phyloP scores from a whole-genome alignment of 2,329 filamentous ascomycete genomes.

The Xylogone sp. region DNA sequence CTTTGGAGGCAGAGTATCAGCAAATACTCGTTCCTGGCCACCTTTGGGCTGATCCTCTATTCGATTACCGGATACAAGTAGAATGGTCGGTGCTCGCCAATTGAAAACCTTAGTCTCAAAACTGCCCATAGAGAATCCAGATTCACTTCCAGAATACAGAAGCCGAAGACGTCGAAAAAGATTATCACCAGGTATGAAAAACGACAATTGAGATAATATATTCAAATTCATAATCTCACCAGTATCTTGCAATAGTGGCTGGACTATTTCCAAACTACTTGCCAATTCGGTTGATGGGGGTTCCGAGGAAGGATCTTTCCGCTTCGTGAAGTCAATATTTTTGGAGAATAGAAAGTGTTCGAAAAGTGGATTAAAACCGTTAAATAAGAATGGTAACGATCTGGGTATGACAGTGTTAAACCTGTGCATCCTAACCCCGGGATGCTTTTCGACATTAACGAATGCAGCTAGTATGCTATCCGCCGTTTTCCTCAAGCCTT shows the following conservation, averaged over 20 bases:
- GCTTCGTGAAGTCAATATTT: conserved; percentile 57
- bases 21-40: conserved; percentile 53
- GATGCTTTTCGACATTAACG: conserved; percentile 58
- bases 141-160: conserved; percentile 66
- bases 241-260: conserved; percentile 45
- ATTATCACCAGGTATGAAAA: conserved; percentile 62
- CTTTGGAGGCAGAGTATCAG: conserved; percentile 59
- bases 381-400: conserved; percentile 63
- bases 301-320: conserved; percentile 20
- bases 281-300: conserved; percentile 7
- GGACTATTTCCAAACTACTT: conserved; percentile 15
- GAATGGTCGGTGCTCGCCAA: conserved; percentile 70
- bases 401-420: conserved; percentile 58
- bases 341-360: conserved; percentile 74
- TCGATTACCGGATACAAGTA: conserved; percentile 64
- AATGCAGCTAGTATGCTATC: conserved; percentile 65
- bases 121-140: conserved; percentile 73
- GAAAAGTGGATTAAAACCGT: conserved; percentile 64
- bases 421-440: conserved; percentile 57
- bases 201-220: conserved; percentile 65
- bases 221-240: conserved; percentile 64
- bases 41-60: conserved; percentile 45
- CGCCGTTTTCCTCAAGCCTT: conserved; percentile 56
- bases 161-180: conserved; percentile 64
- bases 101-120: conserved; percentile 75